Percentiles rank a stretch among this genome's conserved stretches.
Conservation (phyloP, 148 eudicot genomes). For the Drosera capensis region DNA sequence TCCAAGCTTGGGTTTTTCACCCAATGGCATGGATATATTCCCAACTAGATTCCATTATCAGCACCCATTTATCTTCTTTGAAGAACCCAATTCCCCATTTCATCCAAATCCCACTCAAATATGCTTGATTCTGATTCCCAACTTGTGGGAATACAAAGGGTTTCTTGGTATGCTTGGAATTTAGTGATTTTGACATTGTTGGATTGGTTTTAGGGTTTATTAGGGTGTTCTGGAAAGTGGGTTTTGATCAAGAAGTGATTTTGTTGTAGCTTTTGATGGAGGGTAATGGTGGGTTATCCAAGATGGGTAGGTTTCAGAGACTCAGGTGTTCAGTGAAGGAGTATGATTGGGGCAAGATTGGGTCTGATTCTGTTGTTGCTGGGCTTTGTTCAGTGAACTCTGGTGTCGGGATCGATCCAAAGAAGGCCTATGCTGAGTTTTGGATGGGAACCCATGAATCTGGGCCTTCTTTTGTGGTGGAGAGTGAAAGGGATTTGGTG, state of each 20-base stretch:
- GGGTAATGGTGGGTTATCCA: slow-evolving; percentile 8
- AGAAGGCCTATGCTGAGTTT: slow-evolving; percentile 68
- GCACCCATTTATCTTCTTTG: background rate
- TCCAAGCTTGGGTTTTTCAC: no score
- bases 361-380: slow-evolving; percentile 45
- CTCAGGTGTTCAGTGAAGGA: slow-evolving; percentile 60
- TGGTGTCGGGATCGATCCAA: slow-evolving; percentile 23
- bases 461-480: slow-evolving; percentile 43
- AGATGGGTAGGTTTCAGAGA: slow-evolving; percentile 20
- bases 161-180: no score
- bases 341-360: slow-evolving; percentile 78
- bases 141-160: no score
- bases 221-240: no score
- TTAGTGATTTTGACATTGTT: no score
- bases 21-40: background rate
- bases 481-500: slow-evolving; percentile 3
- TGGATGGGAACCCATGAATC: slow-evolving; percentile 98
- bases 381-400: slow-evolving; percentile 38
- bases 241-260: background rate
- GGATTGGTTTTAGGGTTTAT: no score
- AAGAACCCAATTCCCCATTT: background rate
- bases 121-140: background rate
- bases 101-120: background rate
- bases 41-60: background rate
- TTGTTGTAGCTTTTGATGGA: slow-evolving; percentile 16